Percentiles rank a stretch among this genome's conserved stretches.
These are phyloP conservation scores for Galerina marginata DNA, from an alignment of 768 basidiomycete species.

Conservation along the genomic window DNA sequence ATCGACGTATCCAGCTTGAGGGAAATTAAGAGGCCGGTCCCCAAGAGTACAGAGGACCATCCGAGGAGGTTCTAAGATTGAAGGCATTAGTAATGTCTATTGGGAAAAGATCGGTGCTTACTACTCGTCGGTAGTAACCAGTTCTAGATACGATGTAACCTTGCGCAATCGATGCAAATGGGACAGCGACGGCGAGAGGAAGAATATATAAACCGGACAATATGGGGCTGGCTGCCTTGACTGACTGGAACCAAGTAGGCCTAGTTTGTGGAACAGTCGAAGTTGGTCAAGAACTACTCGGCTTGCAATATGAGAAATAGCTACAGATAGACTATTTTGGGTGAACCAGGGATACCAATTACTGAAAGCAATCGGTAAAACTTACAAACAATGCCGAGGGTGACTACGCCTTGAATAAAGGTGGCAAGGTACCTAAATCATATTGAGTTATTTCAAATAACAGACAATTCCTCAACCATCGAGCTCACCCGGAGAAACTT, in stretches of 20 bases:
- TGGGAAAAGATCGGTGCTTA: slow-evolving; percentile 8
- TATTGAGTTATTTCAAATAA: neutral
- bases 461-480: too few relatives aligned
- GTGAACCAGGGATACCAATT: too few relatives aligned
- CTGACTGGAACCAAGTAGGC: slow-evolving; percentile 41
- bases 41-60: slow-evolving; percentile 37
- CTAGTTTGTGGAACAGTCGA: neutral
- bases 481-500: slow-evolving; percentile 14
- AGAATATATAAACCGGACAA: slow-evolving; percentile 40
- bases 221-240: slow-evolving; percentile 38
- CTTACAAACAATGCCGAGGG: slow-evolving; percentile 18
- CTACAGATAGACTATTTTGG: slow-evolving; percentile 18
- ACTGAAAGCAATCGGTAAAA: neutral
- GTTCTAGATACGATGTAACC: slow-evolving; percentile 34
- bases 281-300: neutral
- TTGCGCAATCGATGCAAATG: slow-evolving; percentile 40
- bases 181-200: slow-evolving; percentile 36
- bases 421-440: slow-evolving; percentile 13
- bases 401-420: slow-evolving; percentile 23
- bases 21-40: slow-evolving; percentile 39
- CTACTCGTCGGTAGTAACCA: slow-evolving; percentile 31
- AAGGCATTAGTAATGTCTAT: neutral
- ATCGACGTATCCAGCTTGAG: slow-evolving; percentile 30
- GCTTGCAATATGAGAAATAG: neutral
- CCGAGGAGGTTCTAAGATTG: slow-evolving; percentile 16